phyloP scores from a whole-genome alignment of 2,329 filamentous ascomycete genomes.

The Exophiala sp. region DNA sequence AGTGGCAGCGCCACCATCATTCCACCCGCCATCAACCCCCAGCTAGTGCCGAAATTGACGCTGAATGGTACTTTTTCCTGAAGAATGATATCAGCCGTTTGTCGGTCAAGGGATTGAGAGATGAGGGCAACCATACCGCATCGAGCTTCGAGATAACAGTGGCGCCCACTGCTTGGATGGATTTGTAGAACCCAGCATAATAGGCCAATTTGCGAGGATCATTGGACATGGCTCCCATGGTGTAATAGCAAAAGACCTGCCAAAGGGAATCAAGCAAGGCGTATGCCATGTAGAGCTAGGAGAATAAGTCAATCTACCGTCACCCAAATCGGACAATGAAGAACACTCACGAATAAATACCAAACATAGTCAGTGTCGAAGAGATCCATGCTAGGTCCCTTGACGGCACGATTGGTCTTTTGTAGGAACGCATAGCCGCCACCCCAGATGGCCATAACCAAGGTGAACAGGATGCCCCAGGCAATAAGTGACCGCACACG shows the following conservation, averaged over 20 bases:
- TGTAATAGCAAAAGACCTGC: constrained; percentile 87
- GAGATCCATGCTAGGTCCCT: constrained; percentile 53
- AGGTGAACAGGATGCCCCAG: constrained; percentile 55
- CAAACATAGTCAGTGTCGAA: constrained; percentile 60
- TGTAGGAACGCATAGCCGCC: constrained; percentile 71
- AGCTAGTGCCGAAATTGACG: constrained; percentile 66
- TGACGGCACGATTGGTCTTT: constrained; percentile 47
- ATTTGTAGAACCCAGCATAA: constrained; percentile 85
- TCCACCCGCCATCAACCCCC: constrained; percentile 68
- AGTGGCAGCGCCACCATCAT: constrained; percentile 72
- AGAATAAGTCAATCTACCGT: constrained; percentile 44
- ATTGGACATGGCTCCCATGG: constrained; percentile 90
- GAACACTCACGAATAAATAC: constrained; percentile 62
- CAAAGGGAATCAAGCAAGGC: constrained; percentile 82
- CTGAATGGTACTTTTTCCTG: constrained; percentile 53
- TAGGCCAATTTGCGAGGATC: constrained; percentile 88
- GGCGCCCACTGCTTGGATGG: constrained; percentile 79
- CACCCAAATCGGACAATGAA: constrained; percentile 50
- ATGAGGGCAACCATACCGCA: constrained; percentile 33
- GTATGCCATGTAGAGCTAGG: constrained; percentile 72
- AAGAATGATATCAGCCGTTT: not conserved
- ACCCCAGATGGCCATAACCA: constrained; percentile 75
- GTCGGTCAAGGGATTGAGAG: not conserved
- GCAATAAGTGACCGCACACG: constrained; percentile 63
- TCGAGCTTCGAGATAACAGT: constrained; percentile 46